These are phyloP conservation scores for Helotiales sp. DNA, from an alignment of 2,329 filamentous ascomycete species.

Conservation along the genomic window DNA sequence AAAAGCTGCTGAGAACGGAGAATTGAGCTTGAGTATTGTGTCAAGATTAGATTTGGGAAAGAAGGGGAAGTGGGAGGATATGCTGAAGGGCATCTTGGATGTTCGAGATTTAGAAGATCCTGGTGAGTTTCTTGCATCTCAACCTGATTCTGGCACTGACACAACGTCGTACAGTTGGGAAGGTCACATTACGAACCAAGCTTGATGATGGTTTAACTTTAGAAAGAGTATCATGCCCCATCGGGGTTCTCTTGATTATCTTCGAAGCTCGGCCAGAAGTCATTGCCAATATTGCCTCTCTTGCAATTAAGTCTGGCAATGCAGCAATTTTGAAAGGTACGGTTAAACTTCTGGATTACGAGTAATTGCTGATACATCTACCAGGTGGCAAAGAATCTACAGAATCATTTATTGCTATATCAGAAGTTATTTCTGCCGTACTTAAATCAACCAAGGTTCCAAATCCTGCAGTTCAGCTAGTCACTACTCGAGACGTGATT, in stretches of 20 bases:
- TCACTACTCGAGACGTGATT: slow-evolving; percentile 89
- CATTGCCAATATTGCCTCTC: slow-evolving; percentile 94
- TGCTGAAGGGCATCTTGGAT: slow-evolving; percentile 92
- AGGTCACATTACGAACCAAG: slow-evolving; percentile 77
- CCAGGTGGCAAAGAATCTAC: slow-evolving; percentile 92
- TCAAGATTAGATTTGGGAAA: slow-evolving; percentile 85
- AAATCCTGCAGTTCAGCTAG: slow-evolving; percentile 85
- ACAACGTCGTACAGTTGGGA: slow-evolving; percentile 63
- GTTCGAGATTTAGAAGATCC: slow-evolving; percentile 84
- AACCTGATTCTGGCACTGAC: slow-evolving; percentile 14
- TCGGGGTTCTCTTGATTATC: slow-evolving; percentile 96
- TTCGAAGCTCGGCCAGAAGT: slow-evolving; percentile 98
- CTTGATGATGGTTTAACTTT: slow-evolving; percentile 85
- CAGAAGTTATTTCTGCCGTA: slow-evolving; percentile 77
- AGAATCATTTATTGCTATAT: slow-evolving; percentile 91
- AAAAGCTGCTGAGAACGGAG: slow-evolving; percentile 71
- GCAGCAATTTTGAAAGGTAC: slow-evolving; percentile 89
- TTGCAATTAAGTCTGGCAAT: slow-evolving; percentile 97
- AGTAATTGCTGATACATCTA: slow-evolving; percentile 5
- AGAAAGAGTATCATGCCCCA: slow-evolving; percentile 88
- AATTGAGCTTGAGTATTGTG: slow-evolving; percentile 78
- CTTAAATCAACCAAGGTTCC: slow-evolving; percentile 74
- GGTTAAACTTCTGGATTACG: not conserved
- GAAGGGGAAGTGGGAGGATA: slow-evolving; percentile 93
- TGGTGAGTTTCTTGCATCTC: slow-evolving; percentile 47